Percentiles rank a stretch among this genome's conserved stretches.
phyloP scores from a whole-genome alignment of 2,329 filamentous ascomycete genomes.

The Alternaria ethzedia region DNA sequence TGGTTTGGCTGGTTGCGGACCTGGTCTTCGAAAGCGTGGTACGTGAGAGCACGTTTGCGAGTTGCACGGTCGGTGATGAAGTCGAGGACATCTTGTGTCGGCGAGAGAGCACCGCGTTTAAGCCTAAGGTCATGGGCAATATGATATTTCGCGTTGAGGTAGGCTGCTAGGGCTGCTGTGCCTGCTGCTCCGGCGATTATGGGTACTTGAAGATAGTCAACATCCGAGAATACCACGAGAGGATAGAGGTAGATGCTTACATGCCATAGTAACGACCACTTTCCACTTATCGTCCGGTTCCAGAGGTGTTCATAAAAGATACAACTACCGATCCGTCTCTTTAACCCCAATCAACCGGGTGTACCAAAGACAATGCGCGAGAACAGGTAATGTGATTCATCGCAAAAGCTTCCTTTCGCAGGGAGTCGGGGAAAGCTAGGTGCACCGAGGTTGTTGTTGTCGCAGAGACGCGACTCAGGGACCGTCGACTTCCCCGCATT shows the following conservation, averaged over 20 bases:
- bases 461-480: background rate
- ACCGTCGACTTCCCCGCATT: slow-evolving; percentile 1
- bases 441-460: slow-evolving; percentile 5
- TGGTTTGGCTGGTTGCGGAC: slow-evolving; percentile 43
- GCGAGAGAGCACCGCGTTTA: slow-evolving; percentile 22
- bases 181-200: slow-evolving; percentile 36
- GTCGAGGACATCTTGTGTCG: slow-evolving; percentile 22
- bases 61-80: slow-evolving; percentile 24
- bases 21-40: slow-evolving; percentile 45
- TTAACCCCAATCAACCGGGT: background rate
- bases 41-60: slow-evolving; percentile 33
- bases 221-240: background rate
- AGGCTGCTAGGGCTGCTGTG: slow-evolving; percentile 39
- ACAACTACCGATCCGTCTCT: background rate
- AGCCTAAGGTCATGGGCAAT: slow-evolving; percentile 35
- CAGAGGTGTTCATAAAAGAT: background rate
- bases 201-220: slow-evolving; percentile 27
- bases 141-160: slow-evolving; percentile 47
- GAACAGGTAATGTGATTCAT: background rate
- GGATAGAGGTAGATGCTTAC: slow-evolving; percentile 6
- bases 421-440: background rate
- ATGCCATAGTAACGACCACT: slow-evolving; percentile 5
- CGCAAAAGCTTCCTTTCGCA: background rate
- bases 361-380: background rate
- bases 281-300: background rate